Percentiles rank a stretch among this genome's conserved stretches.
These are phyloP conservation scores for Zostera marina DNA, from an alignment of 116 monocot species.

Conservation along the genomic window DNA sequence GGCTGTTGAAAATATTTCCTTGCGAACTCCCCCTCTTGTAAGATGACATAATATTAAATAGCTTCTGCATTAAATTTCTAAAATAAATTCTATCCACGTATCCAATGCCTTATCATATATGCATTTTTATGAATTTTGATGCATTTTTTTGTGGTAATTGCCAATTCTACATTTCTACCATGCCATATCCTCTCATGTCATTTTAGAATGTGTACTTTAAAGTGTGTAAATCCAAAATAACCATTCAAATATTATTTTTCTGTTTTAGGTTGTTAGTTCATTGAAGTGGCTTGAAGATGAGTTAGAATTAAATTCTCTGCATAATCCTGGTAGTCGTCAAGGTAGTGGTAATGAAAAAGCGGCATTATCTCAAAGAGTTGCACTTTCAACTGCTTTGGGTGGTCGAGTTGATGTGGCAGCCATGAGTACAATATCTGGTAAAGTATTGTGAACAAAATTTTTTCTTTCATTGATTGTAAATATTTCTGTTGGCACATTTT, in stretches of 20 bases:
- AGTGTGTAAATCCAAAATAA: not conserved
- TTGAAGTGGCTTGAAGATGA: conserved; percentile 99
- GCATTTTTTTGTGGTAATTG: not conserved
- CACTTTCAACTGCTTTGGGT: conserved; percentile 90
- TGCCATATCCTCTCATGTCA: not conserved
- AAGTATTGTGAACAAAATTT: not conserved
- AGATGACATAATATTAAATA: conserved; percentile 1
- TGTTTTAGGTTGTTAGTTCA: conserved; percentile 77
- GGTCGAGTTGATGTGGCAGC: conserved; percentile 81
- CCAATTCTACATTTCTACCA: not conserved
- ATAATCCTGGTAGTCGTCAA: conserved; percentile 75
- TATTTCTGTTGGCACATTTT: not conserved
- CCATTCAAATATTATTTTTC: not conserved
- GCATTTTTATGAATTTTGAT: not conserved
- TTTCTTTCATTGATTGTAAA: not conserved
- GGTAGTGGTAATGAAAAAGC: conserved; percentile 87
- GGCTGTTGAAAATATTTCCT: conserved; percentile 75
- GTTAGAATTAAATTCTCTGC: conserved; percentile 87
- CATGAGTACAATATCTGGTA: conserved; percentile 96
- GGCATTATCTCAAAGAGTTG: conserved; percentile 58
- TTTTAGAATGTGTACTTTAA: not conserved
- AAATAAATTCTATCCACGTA: not conserved
- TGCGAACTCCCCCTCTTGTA: conserved; percentile 91
- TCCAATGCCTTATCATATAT: not conserved
- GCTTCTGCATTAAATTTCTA: not conserved